Conservation (phyloP, 176 grass and related monocot genomes). For the Saccharum spontaneum region DNA sequence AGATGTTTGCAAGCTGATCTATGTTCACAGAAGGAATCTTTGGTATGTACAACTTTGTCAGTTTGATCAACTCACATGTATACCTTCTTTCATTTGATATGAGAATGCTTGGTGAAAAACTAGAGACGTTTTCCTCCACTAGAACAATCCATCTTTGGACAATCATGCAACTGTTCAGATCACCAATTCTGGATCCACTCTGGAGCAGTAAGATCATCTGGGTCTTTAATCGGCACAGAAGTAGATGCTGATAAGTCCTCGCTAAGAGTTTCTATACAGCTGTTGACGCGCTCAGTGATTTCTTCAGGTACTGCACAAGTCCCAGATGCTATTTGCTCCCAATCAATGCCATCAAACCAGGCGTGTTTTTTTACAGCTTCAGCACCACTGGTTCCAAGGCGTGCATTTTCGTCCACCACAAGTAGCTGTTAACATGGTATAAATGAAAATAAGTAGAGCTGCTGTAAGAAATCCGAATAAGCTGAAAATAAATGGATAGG, state of each 20-base stretch:
- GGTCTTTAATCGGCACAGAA: constrained; percentile 43
- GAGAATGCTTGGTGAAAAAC: constrained; percentile 3
- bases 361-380: constrained; percentile 67
- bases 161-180: constrained; percentile 18
- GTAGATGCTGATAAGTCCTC: constrained; percentile 45
- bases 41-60: background rate
- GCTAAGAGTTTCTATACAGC: constrained; percentile 49
- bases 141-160: constrained; percentile 1
- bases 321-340: constrained; percentile 62
- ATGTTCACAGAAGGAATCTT: constrained; percentile 16
- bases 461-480: constrained; percentile 20
- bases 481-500: background rate
- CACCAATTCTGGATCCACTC: constrained; percentile 86
- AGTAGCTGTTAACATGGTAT: constrained; percentile 63
- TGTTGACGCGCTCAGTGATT: constrained; percentile 55
- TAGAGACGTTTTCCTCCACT: background rate
- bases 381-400: constrained; percentile 50
- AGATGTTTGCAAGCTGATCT: background rate
- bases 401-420: constrained; percentile 65
- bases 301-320: constrained; percentile 63
- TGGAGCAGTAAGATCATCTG: constrained; percentile 43
- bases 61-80: constrained; percentile 2
- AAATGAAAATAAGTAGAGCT: constrained; percentile 2
- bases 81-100: background rate
- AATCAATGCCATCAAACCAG: constrained; percentile 79